Conservation (phyloP, 495 filamentous ascomycete species). For the Pyrenula aspistea region DNA sequence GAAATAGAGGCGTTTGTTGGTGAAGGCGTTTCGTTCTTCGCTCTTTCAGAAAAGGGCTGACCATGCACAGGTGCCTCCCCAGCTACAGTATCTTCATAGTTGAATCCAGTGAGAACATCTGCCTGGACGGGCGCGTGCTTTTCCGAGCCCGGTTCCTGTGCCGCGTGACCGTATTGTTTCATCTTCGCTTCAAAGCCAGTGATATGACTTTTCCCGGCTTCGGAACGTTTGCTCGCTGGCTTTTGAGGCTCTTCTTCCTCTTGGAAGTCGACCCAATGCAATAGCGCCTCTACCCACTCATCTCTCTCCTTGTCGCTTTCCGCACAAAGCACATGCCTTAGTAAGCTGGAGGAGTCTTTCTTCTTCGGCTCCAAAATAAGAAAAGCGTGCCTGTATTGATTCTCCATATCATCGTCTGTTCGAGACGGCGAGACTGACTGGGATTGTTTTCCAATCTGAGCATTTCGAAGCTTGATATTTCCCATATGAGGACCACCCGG, state of each 20-base stretch:
- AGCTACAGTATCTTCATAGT: constrained; percentile 71
- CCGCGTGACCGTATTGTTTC: constrained; percentile 15
- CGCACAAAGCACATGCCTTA: constrained; percentile 91
- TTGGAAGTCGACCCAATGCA: constrained; percentile 78
- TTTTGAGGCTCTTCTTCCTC: constrained; percentile 30
- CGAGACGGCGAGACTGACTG: constrained; percentile 49
- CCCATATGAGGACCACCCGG: constrained; percentile 82
- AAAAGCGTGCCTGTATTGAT: constrained; percentile 94
- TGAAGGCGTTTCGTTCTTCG: constrained; percentile 28
- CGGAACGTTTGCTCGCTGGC: constrained; percentile 1
- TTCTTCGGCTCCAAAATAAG: constrained; percentile 89
- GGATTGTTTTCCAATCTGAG: constrained; percentile 86
- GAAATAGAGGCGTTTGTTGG: constrained; percentile 14
- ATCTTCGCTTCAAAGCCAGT: constrained; percentile 13
- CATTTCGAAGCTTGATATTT: constrained; percentile 80
- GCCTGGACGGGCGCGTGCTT: constrained; percentile 30
- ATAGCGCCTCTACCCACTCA: constrained; percentile 79
- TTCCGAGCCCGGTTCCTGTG: constrained; percentile 35
- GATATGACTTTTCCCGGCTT: constrained; percentile 5
- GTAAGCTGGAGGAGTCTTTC: constrained; percentile 80
- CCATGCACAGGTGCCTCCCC: constrained; percentile 57
- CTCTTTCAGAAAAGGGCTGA: constrained; percentile 15
- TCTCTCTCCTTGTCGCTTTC: constrained; percentile 91
- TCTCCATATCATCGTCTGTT: constrained; percentile 63
- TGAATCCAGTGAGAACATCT: constrained; percentile 61